These are phyloP conservation scores for Euryodendron excelsum DNA, from an alignment of 148 eudicot species.

Conservation along the genomic window DNA sequence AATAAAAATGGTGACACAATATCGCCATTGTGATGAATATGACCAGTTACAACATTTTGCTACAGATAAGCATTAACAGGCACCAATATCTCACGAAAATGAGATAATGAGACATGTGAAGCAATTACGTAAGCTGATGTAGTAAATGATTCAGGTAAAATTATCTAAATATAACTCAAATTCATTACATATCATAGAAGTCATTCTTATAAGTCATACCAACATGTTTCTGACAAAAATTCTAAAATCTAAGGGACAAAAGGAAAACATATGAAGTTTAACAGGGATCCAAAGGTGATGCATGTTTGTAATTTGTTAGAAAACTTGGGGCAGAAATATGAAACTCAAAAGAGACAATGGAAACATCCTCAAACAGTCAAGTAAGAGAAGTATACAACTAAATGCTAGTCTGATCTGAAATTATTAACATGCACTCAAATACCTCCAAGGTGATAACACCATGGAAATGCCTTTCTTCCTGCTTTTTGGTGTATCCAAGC, in stretches of 20 bases:
- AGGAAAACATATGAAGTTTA: background rate
- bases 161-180: too few species aligned
- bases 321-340: background rate
- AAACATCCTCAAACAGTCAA: background rate
- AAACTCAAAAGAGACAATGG: background rate
- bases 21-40: background rate
- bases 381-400: background rate
- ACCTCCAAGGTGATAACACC: constrained; percentile 98
- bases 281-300: background rate
- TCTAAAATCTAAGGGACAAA: background rate
- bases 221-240: too few species aligned
- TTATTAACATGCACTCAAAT: constrained; percentile 18
- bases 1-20: background rate
- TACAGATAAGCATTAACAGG: background rate
- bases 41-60: background rate
- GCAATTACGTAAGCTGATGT: background rate
- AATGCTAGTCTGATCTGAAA: background rate
- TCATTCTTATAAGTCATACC: background rate
- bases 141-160: background rate
- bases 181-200: background rate
- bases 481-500: constrained; percentile 99
- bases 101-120: background rate
- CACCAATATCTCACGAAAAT: background rate
- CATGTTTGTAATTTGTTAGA: background rate
- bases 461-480: constrained; percentile 93